Conservation (phyloP, 2,329 filamentous ascomycete genomes). For the Penicillium thymicola region DNA sequence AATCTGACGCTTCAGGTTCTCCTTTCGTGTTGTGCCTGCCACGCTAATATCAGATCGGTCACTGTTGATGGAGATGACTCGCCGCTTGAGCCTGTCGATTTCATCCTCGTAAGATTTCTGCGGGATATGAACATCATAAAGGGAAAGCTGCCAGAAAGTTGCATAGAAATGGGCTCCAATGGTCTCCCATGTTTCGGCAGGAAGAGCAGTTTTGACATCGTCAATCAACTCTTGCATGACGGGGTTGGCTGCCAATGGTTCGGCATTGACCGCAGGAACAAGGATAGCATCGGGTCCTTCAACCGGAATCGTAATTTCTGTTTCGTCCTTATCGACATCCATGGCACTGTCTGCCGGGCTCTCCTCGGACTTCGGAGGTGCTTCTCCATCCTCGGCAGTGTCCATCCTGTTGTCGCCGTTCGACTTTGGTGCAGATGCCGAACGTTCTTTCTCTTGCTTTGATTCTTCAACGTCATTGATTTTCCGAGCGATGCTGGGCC, state of each 20-base stretch:
- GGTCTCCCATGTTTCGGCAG: slow-evolving; percentile 62
- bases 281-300: slow-evolving; percentile 14
- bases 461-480: slow-evolving; percentile 47
- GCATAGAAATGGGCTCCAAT: slow-evolving; percentile 80
- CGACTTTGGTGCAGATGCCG: slow-evolving; percentile 22
- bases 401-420: slow-evolving; percentile 38
- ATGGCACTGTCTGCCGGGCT: slow-evolving; percentile 26
- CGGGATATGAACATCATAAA: slow-evolving; percentile 76
- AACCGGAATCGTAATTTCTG: slow-evolving; percentile 8
- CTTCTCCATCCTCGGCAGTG: slow-evolving; percentile 28
- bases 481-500: slow-evolving; percentile 68
- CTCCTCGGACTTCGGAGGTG: slow-evolving; percentile 16
- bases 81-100: slow-evolving; percentile 64
- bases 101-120: slow-evolving; percentile 75
- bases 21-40: slow-evolving; percentile 62
- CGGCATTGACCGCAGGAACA: slow-evolving; percentile 27
- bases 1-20: slow-evolving; percentile 66
- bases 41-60: slow-evolving; percentile 72
- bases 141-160: slow-evolving; percentile 86
- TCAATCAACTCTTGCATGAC: slow-evolving; percentile 72
- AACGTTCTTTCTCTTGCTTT: slow-evolving; percentile 28
- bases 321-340: slow-evolving; percentile 35
- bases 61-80: slow-evolving; percentile 63
- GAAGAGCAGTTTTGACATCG: slow-evolving; percentile 60
- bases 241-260: slow-evolving; percentile 58